A percentile compares a stretch with the other conserved stretches of the same genome.
Conservation (phyloP, 2,329 filamentous ascomycete species). For the Lecanicillium sp. region DNA sequence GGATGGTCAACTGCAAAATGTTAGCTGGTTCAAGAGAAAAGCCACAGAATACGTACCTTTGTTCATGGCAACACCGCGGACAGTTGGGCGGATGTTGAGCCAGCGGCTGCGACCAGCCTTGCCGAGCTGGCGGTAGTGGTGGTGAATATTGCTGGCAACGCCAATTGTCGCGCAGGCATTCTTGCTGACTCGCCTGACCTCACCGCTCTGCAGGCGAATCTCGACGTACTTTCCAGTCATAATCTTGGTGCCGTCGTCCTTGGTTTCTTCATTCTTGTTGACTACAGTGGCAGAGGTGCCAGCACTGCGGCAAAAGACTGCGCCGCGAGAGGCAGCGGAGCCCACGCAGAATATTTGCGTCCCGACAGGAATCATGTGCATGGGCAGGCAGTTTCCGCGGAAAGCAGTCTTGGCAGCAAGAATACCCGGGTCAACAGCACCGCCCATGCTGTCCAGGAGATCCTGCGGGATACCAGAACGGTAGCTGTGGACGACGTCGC, state of each 20-base stretch:
- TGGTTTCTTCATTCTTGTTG: conserved; percentile 74
- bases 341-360: conserved; percentile 88
- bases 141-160: conserved; percentile 85
- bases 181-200: conserved; percentile 80
- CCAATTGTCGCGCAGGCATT: conserved; percentile 94
- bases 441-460: conserved; percentile 85
- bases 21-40: conserved; percentile 6
- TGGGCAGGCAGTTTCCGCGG: conserved; percentile 86
- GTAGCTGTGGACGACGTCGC: conserved; percentile 89
- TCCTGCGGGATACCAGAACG: conserved; percentile 80
- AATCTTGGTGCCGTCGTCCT: conserved; percentile 48
- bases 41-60: conserved; percentile 51
- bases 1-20: conserved; percentile 69
- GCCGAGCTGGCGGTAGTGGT: conserved; percentile 83
- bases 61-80: conserved; percentile 98
- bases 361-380: conserved; percentile 95
- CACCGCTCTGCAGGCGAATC: conserved; percentile 83
- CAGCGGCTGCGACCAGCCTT: conserved; percentile 92
- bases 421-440: conserved; percentile 87
- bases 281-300: conserved; percentile 86
- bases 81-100: conserved; percentile 90
- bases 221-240: conserved; percentile 72
- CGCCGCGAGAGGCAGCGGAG: conserved; percentile 61
- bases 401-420: conserved; percentile 89
- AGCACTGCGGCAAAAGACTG: conserved; percentile 89